Evolutionary conservation across 768 basidiomycete species (phyloP).

Genomic region (Hygrocybe punicea): DNA sequence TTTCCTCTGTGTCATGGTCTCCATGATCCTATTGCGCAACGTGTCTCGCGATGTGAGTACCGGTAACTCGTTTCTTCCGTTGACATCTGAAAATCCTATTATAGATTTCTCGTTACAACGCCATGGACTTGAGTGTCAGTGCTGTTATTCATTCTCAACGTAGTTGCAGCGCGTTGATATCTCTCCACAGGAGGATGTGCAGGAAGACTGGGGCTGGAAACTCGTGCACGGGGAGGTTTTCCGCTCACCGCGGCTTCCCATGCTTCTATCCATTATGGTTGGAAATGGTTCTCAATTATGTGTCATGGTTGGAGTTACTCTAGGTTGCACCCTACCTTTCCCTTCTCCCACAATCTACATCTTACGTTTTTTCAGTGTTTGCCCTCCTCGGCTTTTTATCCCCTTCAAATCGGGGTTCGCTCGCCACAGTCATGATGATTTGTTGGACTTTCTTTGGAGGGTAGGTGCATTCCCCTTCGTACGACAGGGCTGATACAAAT

Average conservation of each 20-base stretch:
- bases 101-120: constrained; percentile 92
- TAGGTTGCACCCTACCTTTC: constrained; percentile 45
- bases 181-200: constrained; percentile 74
- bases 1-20: constrained; percentile 91
- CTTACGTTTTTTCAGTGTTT: constrained; percentile 55
- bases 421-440: constrained; percentile 91
- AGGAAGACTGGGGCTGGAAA: constrained; percentile 99
- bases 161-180: constrained; percentile 1
- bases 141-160: neutral
- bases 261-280: constrained; percentile 79
- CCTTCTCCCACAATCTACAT: neutral
- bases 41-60: constrained; percentile 79
- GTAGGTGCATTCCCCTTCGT: constrained; percentile 35
- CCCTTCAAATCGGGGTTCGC: constrained; percentile 90
- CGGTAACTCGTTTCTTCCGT: neutral
- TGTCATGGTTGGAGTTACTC: constrained; percentile 83
- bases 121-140: constrained; percentile 82
- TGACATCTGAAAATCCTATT: constrained; percentile 15
- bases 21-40: constrained; percentile 81
- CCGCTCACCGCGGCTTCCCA: constrained; percentile 71
- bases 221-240: constrained; percentile 96
- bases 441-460: constrained; percentile 93
- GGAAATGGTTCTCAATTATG: constrained; percentile 87
- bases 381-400: constrained; percentile 91
- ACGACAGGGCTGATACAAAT: neutral